These are phyloP conservation scores for Vigna nakashimae DNA, from an alignment of 306 rosid genomes.

Conservation along the genomic window DNA sequence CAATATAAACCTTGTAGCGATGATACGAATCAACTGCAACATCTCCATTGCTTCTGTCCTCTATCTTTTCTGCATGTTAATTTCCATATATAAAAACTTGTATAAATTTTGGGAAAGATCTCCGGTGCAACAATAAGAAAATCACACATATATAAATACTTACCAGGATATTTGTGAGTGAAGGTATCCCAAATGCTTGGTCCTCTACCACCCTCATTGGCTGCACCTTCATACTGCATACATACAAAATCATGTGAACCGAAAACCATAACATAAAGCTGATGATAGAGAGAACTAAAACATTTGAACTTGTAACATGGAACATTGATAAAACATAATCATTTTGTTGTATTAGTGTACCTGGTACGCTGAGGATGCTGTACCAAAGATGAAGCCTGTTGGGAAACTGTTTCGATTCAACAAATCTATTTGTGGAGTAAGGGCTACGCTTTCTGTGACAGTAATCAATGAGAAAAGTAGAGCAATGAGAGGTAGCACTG, in stretches of 20 bases:
- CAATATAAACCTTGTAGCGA: conserved; percentile 47
- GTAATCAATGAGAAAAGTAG: neutral
- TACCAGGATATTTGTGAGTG: conserved; percentile 54
- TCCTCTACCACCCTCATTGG: conserved; percentile 61
- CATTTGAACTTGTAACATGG: neutral
- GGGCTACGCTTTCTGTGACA: neutral
- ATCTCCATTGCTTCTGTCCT: conserved; percentile 46
- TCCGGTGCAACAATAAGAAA: too few species aligned
- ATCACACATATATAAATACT: neutral
- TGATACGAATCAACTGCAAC: conserved; percentile 51
- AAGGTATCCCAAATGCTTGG: conserved; percentile 68
- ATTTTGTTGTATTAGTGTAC: neutral
- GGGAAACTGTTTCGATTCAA: conserved; percentile 40
- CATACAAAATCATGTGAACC: neutral
- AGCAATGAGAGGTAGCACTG: neutral
- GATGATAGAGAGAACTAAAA: neutral
- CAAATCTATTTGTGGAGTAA: neutral
- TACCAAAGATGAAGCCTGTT: conserved; percentile 40
- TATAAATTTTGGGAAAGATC: neutral
- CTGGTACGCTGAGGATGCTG: conserved; percentile 41
- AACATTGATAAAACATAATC: neutral
- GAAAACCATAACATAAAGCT: neutral
- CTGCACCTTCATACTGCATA: conserved; percentile 64
- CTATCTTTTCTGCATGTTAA: conserved; percentile 48
- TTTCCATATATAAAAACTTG: neutral